Base-by-base conservation (phyloP, 2,329 filamentous ascomycete genomes). In the Fusarium compactum region DNA sequence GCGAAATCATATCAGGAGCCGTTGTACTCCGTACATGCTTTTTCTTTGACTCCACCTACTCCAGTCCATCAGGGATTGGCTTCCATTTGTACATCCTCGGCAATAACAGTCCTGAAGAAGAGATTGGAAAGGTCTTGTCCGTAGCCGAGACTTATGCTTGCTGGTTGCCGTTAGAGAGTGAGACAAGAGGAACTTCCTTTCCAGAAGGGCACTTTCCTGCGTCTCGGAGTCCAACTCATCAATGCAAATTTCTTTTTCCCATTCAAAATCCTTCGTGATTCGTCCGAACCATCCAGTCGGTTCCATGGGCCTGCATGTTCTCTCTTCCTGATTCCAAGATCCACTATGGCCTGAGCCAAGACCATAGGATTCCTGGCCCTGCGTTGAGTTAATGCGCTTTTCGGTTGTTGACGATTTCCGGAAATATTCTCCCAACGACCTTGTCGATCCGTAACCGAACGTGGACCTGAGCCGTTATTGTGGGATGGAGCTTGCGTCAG, bases 321-420 rank as follows among this genome's bases (percentile, higher is more conserved):
- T 38, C 50, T 69, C 48, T 43, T 48, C 30, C 41, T 69, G 24
- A 48, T 32, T 25, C 6, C 8, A 2, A 20, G 22, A 44, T 50
- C 65, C 61, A 57, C 46, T 20, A 30, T 53, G 60, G 27, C 30
- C 24, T 46, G 54, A 54, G 25, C 52, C 47, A 59, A 67, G 55
- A n/a, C 25, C 15, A 6, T 18, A 50, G 62, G 29, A 65, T 59
- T 27, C n/a, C 15, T 22, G 22, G 20, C 24, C 24, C 20, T 38
- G 38, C 24, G 16, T 51, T 40, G 15, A 61, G 41, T 43, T 25
- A 32, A 38, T 47, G 41, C 29, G 47, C 18, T 12, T 50, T 38
- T 32, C 32, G 25, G 46, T 45, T 45, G 9, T 30, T 25, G 44
- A 30, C 44, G 32, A 22, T 41, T 54, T 51, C 34, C 25, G 30